Evolutionary conservation across 345 rosid genomes (phyloP), one percentile per base, ranked within the genome.

Genomic region (Balakata baccata): DNA sequence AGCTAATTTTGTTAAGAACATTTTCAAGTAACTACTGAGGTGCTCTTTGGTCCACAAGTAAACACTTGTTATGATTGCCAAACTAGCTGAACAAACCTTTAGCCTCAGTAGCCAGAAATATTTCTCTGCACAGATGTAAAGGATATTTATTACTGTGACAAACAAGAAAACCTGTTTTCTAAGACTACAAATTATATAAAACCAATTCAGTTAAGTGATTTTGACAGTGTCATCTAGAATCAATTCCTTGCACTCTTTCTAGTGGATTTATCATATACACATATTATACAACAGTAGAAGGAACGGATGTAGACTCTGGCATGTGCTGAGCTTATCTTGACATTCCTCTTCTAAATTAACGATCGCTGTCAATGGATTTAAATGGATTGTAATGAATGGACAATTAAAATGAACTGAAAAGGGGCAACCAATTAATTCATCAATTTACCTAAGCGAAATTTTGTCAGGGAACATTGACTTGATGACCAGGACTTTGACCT

Each of bases 381-480:
- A 49, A 20, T 43, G 66, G 41, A 59, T 50, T 57, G 14, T 22
- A 59, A 66, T 66, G 18, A 64, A 54, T 52, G 59, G 54, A 43
- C 59, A 52, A 47, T 43, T 50, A 74, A 45, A 45, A 70, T 39
- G 49, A 69, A 45, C 9, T 72, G 11, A 66, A 72, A 50, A 65
- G 57, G 57, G 14, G 14, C 22, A 49, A 45, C 22, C 68, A 49
- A 70, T 43, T 8, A 23, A 68, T 57, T 39, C 72, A 29, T 46
- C 39, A 66, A 69, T 82, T 6, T 80, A 94, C 98, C 97, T 90
- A 53, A 94, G 91, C 78, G 96, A 82, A 71, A 94, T 92, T 79
- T 94, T 94, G 73, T 86, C 91, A 18, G 95, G 90, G 75, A 85
- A 83, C 56, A 85, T 82, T 54, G 97, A 89, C 82, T 87, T 92